phyloP scores from a whole-genome alignment of 257 asterid species.

The Penstemon davidsonii region DNA sequence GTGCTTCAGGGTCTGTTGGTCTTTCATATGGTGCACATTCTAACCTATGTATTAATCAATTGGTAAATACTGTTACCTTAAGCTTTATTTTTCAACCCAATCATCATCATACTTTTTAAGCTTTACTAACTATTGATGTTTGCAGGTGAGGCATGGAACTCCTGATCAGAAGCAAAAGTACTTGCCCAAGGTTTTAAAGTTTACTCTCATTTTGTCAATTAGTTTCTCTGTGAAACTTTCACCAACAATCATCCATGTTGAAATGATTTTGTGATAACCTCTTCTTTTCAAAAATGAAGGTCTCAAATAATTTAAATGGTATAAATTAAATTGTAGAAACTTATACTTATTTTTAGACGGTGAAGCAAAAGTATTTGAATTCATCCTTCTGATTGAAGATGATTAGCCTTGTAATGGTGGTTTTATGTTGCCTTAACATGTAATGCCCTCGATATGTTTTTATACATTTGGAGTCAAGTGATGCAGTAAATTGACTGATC shows the following conservation, averaged over 20 bases:
- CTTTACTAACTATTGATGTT: constrained; percentile 27
- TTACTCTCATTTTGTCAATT: constrained; percentile 26
- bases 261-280: background rate
- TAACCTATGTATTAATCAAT: constrained; percentile 86
- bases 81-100: constrained; percentile 22
- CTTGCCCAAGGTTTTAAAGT: constrained; percentile 73
- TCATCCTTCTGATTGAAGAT: background rate
- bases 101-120: constrained; percentile 17
- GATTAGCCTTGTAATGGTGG: background rate
- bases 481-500: constrained; percentile 6
- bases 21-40: constrained; percentile 99
- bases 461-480: background rate
- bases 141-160: constrained; percentile 91
- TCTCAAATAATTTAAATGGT: background rate
- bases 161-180: constrained; percentile 87
- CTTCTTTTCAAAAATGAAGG: constrained; percentile 16
- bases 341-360: background rate
- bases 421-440: background rate
- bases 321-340: background rate
- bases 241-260: constrained; percentile 14
- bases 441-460: background rate
- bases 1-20: constrained; percentile 98
- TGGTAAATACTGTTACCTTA: constrained; percentile 57
- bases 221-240: constrained; percentile 10
- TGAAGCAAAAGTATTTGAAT: too few relatives aligned